phyloP scores from a whole-genome alignment of 2,329 filamentous ascomycete genomes.

The Pseudonectria buxi region DNA sequence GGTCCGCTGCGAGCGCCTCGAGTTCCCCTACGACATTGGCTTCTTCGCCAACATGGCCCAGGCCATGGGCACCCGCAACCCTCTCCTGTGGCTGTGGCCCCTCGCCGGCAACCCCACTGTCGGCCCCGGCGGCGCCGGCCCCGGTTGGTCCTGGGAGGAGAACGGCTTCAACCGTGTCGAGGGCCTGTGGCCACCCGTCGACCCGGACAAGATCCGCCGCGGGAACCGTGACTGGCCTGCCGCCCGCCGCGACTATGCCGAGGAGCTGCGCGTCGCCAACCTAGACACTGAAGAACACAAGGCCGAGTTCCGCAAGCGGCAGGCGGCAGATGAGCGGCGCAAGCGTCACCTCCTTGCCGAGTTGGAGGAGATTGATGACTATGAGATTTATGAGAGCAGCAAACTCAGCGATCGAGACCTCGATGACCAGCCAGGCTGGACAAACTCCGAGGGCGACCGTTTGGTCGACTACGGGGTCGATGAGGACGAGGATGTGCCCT shows the following conservation, averaged over 20 bases:
- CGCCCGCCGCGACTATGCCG: slow-evolving; percentile 28
- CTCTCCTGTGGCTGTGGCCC: slow-evolving; percentile 63
- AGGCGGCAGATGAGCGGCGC: slow-evolving; percentile 40
- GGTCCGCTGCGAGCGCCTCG: slow-evolving; percentile 54
- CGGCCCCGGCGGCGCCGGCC: slow-evolving; percentile 30
- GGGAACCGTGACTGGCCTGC: slow-evolving; percentile 33
- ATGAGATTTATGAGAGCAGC: slow-evolving; percentile 50
- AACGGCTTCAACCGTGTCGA: slow-evolving; percentile 67
- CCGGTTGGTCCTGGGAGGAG: slow-evolving; percentile 59
- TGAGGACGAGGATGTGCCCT: slow-evolving; percentile 63
- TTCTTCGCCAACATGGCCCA: slow-evolving; percentile 67
- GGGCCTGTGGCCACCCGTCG: slow-evolving; percentile 56
- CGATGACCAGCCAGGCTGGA: slow-evolving; percentile 49
- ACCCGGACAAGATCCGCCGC: slow-evolving; percentile 53
- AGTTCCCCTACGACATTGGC: slow-evolving; percentile 78
- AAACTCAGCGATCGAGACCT: slow-evolving; percentile 37
- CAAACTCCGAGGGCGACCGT: slow-evolving; percentile 67
- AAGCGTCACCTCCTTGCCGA: slow-evolving; percentile 39
- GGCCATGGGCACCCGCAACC: slow-evolving; percentile 65
- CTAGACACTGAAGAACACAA: slow-evolving; percentile 38
- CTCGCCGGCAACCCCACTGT: slow-evolving; percentile 47
- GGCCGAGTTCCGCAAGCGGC: slow-evolving; percentile 43
- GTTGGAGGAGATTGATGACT: slow-evolving; percentile 51
- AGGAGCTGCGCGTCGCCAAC: slow-evolving; percentile 29
- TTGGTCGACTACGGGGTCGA: slow-evolving; percentile 75